A percentile compares a stretch with the other conserved stretches of the same genome.
phyloP scores from a whole-genome alignment of 768 basidiomycete species.

The Rhodotorula paludigena region DNA sequence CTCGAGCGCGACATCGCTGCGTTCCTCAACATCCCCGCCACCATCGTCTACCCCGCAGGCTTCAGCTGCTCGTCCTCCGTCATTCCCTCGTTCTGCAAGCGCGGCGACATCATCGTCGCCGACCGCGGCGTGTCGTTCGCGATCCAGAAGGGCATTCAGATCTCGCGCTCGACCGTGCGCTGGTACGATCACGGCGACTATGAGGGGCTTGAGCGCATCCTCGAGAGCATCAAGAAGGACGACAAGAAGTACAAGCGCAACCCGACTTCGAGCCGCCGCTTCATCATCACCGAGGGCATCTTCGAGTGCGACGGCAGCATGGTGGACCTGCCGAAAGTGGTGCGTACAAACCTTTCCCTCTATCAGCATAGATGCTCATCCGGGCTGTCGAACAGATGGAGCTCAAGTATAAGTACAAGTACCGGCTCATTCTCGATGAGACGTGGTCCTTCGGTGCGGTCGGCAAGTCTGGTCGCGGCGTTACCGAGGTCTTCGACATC shows the following conservation, averaged over 20 bases:
- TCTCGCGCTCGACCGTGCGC: constrained; percentile 80
- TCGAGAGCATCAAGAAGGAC: constrained; percentile 80
- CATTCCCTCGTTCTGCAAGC: constrained; percentile 95
- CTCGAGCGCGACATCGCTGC: constrained; percentile 83
- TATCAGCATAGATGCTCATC: not conserved
- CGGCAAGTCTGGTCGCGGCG: constrained; percentile 85
- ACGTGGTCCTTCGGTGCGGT: constrained; percentile 87
- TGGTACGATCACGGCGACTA: constrained; percentile 98
- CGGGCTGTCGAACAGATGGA: constrained; percentile 60
- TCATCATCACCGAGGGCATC: constrained; percentile 94
- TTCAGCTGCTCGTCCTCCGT: constrained; percentile 88
- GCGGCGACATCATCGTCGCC: constrained; percentile 95
- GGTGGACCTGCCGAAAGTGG: constrained; percentile 84
- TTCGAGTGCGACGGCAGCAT: constrained; percentile 92
- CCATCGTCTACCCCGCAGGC: constrained; percentile 89
- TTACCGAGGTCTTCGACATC: constrained; percentile 91
- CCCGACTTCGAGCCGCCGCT: constrained; percentile 66
- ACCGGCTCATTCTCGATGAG: constrained; percentile 89
- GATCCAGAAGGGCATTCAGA: constrained; percentile 91
- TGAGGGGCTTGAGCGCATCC: constrained; percentile 79
- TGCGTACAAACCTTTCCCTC: constrained; percentile 50
- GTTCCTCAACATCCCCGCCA: constrained; percentile 79
- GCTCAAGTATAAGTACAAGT: constrained; percentile 91
- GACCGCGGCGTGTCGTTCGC: constrained; percentile 94
- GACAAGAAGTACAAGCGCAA: constrained; percentile 73